A percentile compares a stretch with the other conserved stretches of the same genome.
Conservation (phyloP, 78 protist genomes). For the Polysphondylium violaceum region DNA sequence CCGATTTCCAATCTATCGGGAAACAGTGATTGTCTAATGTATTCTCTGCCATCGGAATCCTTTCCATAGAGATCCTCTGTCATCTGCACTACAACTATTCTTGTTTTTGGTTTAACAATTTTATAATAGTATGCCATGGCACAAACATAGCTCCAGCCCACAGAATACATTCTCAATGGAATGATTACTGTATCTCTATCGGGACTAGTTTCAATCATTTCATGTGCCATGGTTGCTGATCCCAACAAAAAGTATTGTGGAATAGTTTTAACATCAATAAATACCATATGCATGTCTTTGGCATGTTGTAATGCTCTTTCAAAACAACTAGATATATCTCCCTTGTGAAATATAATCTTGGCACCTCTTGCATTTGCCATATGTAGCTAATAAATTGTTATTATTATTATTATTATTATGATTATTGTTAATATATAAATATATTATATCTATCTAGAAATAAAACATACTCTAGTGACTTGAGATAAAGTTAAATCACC, state of each 20-base stretch:
- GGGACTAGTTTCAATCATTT: slow-evolving; percentile 30
- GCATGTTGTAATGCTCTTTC: slow-evolving; percentile 66
- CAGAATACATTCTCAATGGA: slow-evolving; percentile 42
- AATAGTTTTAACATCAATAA: slow-evolving; percentile 36
- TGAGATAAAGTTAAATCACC: slow-evolving; percentile 59
- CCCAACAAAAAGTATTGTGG: slow-evolving; percentile 56
- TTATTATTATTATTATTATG: background rate
- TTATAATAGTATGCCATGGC: slow-evolving; percentile 29
- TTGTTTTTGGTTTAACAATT: slow-evolving; percentile 19
- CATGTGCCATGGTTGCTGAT: slow-evolving; percentile 64
- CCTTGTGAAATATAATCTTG: slow-evolving; percentile 66
- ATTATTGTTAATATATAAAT: background rate
- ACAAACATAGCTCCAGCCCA: slow-evolving; percentile 69
- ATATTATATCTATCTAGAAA: background rate
- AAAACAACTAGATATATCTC: slow-evolving; percentile 30
- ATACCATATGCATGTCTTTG: slow-evolving; percentile 55
- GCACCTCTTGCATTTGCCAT: slow-evolving; percentile 78
- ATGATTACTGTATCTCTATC: slow-evolving; percentile 64
- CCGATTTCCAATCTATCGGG: slow-evolving; percentile 70
- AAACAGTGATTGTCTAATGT: slow-evolving; percentile 60
- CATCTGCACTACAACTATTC: slow-evolving; percentile 57
- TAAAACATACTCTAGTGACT: slow-evolving; percentile 42
- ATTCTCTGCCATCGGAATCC: slow-evolving; percentile 69
- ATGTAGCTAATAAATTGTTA: slow-evolving; percentile 16
- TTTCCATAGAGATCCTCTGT: slow-evolving; percentile 66